Conservation (phyloP, 441 rosid genomes). For the Flueggea neowawraea region DNA sequence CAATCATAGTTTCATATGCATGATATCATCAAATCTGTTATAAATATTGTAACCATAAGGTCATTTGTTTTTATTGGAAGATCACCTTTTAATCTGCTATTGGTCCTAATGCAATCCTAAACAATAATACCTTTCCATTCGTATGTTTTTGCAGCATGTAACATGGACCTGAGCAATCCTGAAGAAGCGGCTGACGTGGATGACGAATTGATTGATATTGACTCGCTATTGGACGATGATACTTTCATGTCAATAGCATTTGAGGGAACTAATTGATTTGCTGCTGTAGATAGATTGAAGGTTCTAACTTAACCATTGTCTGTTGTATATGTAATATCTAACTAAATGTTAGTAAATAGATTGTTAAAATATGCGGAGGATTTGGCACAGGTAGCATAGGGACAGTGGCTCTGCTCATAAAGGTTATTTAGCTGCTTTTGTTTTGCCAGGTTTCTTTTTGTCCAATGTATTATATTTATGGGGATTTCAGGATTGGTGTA, state of each 20-base stretch:
- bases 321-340: constrained; percentile 33
- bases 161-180: constrained; percentile 23
- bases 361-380: no score
- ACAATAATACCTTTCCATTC: not conserved
- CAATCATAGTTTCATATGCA: no score
- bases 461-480: no score
- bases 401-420: no score
- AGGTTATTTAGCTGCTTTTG: no score
- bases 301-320: constrained; percentile 25
- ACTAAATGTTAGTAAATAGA: no score
- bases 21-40: no score
- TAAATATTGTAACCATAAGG: no score
- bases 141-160: constrained; percentile 14
- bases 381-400: no score
- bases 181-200: constrained; percentile 35
- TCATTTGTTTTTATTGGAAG: not conserved
- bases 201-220: constrained; percentile 46
- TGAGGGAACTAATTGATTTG: constrained; percentile 23
- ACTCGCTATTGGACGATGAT: constrained; percentile 65
- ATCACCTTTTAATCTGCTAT: not conserved
- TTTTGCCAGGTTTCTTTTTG: no score
- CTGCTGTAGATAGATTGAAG: constrained; percentile 28
- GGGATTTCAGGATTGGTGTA: no score
- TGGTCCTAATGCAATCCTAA: not conserved
- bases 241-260: constrained; percentile 57